These are phyloP conservation scores for Trichoderma oligosporum DNA, from an alignment of 2,329 filamentous ascomycete genomes.

Conservation along the genomic window DNA sequence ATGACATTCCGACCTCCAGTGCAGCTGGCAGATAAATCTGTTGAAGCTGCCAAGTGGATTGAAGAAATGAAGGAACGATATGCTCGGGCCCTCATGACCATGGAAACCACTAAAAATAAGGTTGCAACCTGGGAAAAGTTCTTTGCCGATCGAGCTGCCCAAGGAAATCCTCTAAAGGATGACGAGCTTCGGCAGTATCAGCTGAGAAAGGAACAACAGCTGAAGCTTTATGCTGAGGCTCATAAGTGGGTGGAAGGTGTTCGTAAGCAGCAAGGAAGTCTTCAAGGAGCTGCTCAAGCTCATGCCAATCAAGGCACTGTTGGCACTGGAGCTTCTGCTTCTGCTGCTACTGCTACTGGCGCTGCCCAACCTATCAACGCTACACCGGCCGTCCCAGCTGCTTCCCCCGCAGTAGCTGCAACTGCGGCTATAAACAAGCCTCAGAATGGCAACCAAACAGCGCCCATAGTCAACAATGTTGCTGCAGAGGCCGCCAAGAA, in stretches of 20 bases:
- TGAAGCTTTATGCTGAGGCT: constrained; percentile 46
- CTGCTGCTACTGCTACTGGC: neutral
- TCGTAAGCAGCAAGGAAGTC: constrained; percentile 42
- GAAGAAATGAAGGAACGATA: constrained; percentile 47
- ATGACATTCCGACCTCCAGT: constrained; percentile 46
- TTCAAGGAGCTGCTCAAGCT: constrained; percentile 29
- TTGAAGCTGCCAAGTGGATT: constrained; percentile 47
- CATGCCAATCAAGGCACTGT: constrained; percentile 26
- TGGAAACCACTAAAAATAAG: constrained; percentile 45
- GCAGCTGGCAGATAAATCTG: constrained; percentile 40
- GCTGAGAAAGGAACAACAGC: constrained; percentile 41
- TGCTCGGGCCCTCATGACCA: constrained; percentile 45
- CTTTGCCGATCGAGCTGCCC: constrained; percentile 41
- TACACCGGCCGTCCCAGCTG: constrained; percentile 21
- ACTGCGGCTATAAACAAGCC: constrained; percentile 25
- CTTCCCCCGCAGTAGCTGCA: neutral
- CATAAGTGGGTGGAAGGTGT: constrained; percentile 47
- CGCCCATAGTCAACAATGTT: constrained; percentile 41
- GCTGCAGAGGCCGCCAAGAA: constrained; percentile 47
- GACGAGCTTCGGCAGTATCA: constrained; percentile 47
- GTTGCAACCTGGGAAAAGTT: constrained; percentile 42
- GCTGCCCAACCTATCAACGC: constrained; percentile 25
- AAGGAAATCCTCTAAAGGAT: constrained; percentile 42
- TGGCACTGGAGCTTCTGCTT: constrained; percentile 26
- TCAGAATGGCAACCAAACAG: constrained; percentile 31